Percentiles rank a stretch among this genome's conserved stretches.
These are phyloP conservation scores for Trametes maxima DNA, from an alignment of 768 basidiomycete species.

Conservation along the genomic window DNA sequence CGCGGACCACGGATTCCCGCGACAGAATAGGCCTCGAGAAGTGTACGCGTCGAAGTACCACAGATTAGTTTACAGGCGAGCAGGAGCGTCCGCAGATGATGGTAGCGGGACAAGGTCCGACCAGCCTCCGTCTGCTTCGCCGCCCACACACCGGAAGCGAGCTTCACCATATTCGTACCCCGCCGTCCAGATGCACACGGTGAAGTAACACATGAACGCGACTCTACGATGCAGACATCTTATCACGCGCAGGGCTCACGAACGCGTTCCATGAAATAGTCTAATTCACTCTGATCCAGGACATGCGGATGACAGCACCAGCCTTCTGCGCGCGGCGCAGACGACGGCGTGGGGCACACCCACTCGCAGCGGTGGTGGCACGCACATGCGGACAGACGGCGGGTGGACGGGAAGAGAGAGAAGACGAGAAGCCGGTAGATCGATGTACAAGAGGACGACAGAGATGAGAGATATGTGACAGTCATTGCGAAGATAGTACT, in stretches of 20 bases:
- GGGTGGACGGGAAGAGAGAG: neutral
- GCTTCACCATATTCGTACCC: too few species aligned
- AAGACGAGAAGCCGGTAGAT: slow-evolving; percentile 23
- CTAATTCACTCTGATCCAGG: neutral
- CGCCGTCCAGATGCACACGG: neutral
- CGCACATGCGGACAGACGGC: neutral
- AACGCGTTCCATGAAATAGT: slow-evolving; percentile 1
- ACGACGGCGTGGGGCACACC: neutral
- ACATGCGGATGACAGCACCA: neutral
- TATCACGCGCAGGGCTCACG: neutral
- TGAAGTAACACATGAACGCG: neutral
- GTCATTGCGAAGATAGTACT: slow-evolving; percentile 32
- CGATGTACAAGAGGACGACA: slow-evolving; percentile 27
- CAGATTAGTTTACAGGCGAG: neutral
- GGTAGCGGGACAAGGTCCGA: neutral
- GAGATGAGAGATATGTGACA: slow-evolving; percentile 29
- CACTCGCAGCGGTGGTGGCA: too few species aligned
- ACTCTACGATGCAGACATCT: neutral
- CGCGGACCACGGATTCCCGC: too few species aligned
- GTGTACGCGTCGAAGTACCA: too few species aligned
- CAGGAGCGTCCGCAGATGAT: neutral
- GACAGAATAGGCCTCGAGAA: too few species aligned
- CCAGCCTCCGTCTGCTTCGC: too few species aligned
- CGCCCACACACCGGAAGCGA: too few species aligned
- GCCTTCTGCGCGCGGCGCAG: neutral